Evolutionary conservation across 2,329 filamentous ascomycete species (phyloP).

Genomic region (Polytolypa hystricis): DNA sequence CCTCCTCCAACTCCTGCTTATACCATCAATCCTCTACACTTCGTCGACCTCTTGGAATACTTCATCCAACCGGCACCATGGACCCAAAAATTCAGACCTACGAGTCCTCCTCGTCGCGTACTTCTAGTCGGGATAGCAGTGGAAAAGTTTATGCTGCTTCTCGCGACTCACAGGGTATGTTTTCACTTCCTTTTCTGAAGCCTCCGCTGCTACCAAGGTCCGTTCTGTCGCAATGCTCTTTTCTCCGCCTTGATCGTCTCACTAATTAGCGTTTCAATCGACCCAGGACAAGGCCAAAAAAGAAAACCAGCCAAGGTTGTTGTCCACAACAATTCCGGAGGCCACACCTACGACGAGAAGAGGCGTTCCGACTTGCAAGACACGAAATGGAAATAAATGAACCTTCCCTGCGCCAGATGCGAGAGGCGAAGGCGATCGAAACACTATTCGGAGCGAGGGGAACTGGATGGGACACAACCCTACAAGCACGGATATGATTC

Average conservation of each 20-base stretch:
- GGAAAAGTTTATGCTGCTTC: constrained; percentile 1
- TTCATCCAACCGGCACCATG: too few relatives aligned
- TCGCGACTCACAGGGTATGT: constrained; percentile 7
- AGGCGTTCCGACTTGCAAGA: constrained; percentile 5
- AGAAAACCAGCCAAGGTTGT: constrained; percentile 3
- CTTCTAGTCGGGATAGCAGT: constrained; percentile 2
- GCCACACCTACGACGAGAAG: constrained; percentile 7
- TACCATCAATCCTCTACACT: too few relatives aligned
- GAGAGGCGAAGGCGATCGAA: constrained; percentile 1
- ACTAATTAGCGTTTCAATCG: constrained; percentile 3
- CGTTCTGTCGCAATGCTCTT: neutral
- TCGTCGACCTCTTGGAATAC: too few relatives aligned
- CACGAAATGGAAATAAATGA: constrained; percentile 8
- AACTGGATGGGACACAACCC: neutral
- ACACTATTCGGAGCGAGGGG: neutral
- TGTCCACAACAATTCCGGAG: constrained; percentile 9
- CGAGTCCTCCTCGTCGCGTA: too few relatives aligned
- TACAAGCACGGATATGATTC: too few relatives aligned
- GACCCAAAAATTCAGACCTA: too few relatives aligned
- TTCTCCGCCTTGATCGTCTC: constrained; percentile 1
- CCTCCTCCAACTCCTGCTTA: too few relatives aligned
- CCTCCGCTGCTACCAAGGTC: neutral
- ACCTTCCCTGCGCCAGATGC: neutral
- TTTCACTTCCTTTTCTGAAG: neutral
- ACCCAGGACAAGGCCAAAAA: constrained; percentile 5